These are phyloP conservation scores for Cercophora sp. DNA, from an alignment of 495 filamentous ascomycete genomes.

Conservation along the genomic window DNA sequence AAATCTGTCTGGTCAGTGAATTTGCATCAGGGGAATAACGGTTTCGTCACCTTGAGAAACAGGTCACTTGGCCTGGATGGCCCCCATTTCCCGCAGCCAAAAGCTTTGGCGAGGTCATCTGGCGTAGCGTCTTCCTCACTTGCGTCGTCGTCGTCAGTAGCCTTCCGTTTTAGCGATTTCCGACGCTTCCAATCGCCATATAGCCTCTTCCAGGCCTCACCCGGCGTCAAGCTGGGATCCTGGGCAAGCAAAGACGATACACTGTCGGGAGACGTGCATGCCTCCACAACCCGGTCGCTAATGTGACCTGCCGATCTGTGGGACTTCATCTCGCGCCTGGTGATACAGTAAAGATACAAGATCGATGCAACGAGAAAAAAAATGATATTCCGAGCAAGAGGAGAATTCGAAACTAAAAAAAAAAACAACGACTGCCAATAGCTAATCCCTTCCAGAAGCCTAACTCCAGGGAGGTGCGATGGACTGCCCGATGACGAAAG, in stretches of 20 bases:
- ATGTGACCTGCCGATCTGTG: slow-evolving; percentile 5
- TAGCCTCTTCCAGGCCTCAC: slow-evolving; percentile 51
- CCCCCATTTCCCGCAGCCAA: slow-evolving; percentile 66
- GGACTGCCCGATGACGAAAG: not conserved
- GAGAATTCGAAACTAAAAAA: no score
- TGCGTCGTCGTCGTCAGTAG: not conserved
- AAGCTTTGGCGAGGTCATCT: slow-evolving; percentile 49
- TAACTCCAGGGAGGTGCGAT: not conserved
- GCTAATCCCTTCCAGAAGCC: no score
- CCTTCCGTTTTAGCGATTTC: slow-evolving; percentile 10
- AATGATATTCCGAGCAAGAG: not conserved
- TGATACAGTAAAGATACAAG: no score
- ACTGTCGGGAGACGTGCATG: slow-evolving; percentile 49
- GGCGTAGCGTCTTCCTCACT: slow-evolving; percentile 15
- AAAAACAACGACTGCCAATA: no score
- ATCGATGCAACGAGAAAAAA: not conserved
- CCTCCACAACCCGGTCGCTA: slow-evolving; percentile 24
- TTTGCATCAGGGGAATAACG: no score
- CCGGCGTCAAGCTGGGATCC: slow-evolving; percentile 49
- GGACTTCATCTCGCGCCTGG: slow-evolving; percentile 15
- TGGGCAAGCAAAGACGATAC: slow-evolving; percentile 54
- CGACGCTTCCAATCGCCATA: slow-evolving; percentile 36
- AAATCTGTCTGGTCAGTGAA: no score
- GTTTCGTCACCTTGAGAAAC: slow-evolving; percentile 52
- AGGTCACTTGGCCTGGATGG: slow-evolving; percentile 58